A percentile compares a stretch with the other conserved stretches of the same genome.
phyloP scores from a whole-genome alignment of 495 filamentous ascomycete species.

The Clavariopsis aquatica region DNA sequence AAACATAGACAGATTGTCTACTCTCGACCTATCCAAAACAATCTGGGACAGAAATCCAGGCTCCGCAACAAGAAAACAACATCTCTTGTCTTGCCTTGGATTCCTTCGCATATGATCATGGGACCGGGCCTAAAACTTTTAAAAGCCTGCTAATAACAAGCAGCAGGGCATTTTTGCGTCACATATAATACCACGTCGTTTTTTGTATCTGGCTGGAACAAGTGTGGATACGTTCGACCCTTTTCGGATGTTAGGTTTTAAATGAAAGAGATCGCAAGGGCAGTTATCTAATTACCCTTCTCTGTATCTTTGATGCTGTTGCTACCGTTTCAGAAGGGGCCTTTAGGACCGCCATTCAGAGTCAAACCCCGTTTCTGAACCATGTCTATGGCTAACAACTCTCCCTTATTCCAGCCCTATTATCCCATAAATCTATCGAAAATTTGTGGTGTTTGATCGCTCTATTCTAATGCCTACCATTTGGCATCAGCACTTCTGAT shows the following conservation, averaged over 20 bases:
- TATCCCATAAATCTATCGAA: constrained; percentile 21
- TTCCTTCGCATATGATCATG: constrained; percentile 59
- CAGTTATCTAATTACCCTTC: too few species aligned
- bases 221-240: too few species aligned
- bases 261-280: too few species aligned
- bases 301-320: too few species aligned
- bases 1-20: constrained; percentile 5
- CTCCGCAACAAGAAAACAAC: constrained; percentile 4
- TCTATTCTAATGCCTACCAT: constrained; percentile 54
- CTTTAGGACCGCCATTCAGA: constrained; percentile 56
- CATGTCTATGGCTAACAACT: not conserved
- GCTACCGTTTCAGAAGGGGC: too few species aligned
- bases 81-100: constrained; percentile 49
- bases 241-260: too few species aligned
- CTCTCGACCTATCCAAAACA: constrained; percentile 25
- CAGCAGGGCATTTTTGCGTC: too few species aligned
- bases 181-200: too few species aligned
- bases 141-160: too few species aligned
- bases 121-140: constrained; percentile 45
- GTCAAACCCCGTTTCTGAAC: constrained; percentile 44
- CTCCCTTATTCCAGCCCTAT: not conserved
- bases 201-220: too few species aligned
- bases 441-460: constrained; percentile 45
- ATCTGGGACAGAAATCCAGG: constrained; percentile 8
- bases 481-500: constrained; percentile 41